Conservation (phyloP, 306 rosid genomes). For the Cyamopsis tetragonoloba region DNA sequence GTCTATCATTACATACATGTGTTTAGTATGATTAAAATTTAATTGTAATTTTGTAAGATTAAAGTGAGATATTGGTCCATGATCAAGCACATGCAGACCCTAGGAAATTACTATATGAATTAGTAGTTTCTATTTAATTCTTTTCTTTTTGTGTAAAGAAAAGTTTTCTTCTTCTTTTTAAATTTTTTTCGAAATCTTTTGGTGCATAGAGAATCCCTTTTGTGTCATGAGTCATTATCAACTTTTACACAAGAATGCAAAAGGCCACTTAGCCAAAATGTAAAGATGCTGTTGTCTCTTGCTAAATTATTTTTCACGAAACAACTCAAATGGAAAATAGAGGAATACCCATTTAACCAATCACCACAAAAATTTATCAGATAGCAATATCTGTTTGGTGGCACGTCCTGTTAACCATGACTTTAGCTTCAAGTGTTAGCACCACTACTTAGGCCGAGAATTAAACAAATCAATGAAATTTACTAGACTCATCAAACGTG, state of each 20-base stretch:
- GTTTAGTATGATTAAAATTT: too few species aligned
- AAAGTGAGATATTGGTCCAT: not conserved
- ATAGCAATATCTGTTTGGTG: constrained; percentile 44
- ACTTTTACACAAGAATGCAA: constrained; percentile 12
- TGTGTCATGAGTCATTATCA: constrained; percentile 27
- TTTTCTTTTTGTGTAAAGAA: not conserved
- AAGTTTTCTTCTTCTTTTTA: not conserved
- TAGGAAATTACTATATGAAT: too few species aligned
- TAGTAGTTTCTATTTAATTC: not conserved
- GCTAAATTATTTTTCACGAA: constrained; percentile 19
- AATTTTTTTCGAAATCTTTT: constrained; percentile 6
- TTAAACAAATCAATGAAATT: constrained; percentile 3
- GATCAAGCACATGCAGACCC: not conserved
- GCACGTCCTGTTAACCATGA: constrained; percentile 49
- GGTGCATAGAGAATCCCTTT: constrained; percentile 2
- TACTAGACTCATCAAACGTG: not conserved
- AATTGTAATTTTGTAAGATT: too few species aligned
- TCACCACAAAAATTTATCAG: constrained; percentile 21
- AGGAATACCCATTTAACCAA: constrained; percentile 20
- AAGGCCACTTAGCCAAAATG: constrained; percentile 15
- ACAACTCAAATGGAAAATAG: constrained; percentile 25
- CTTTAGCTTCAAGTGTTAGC: constrained; percentile 68
- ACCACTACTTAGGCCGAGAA: constrained; percentile 6
- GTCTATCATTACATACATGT: too few species aligned
- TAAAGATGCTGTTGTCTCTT: constrained; percentile 13